Base-by-base conservation (phyloP, 495 filamentous ascomycete species). In the Hyaloscypha variabilis region DNA sequence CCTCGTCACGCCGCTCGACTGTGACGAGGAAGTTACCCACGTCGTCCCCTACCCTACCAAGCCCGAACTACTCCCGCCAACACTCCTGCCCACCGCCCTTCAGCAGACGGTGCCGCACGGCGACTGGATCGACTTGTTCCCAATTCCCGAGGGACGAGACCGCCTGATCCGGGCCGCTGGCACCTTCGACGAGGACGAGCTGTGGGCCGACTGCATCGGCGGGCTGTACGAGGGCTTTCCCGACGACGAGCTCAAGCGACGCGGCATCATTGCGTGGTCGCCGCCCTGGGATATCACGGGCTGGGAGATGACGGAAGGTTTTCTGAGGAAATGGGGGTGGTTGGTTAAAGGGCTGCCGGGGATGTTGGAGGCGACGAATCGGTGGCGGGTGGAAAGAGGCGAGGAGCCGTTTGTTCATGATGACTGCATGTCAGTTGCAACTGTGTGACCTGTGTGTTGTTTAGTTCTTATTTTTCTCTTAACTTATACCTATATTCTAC, bases 301-400 rank as follows among this genome's bases (percentile, higher is more conserved):
- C 29, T 82, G 78, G 79, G 79, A 82, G 68, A 75, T 80, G 70
- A 75, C 77, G 39, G 76, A 78, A 71, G 78, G 77, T 34, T 82
- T 82, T 74, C 53, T 79, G 67, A 72, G 58, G 62, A 81, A 77
- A 70, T 82, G 79, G 79, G 73, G 75, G 34, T 79, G 74, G 76
- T 69, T 76, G 68, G 50, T 80, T 39, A 64, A 70, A 53, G 78
- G 74, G 24, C 67, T 73, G 25, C 67, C 69, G 58, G 76, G 69
- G 59, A 52, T 62, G 55, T 68, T 80, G 57, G 74, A 78, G 65
- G 76, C 77, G 69, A 80, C 78, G 28, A 80, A 80, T 74, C 67
- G 71, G 51, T 80, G 79, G 79, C 68, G 78, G 69, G 67, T 58
- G 28, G 52, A 74, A 70, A 77, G 78, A 67, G 71, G 77, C 46